Conservation (phyloP, 2,329 filamentous ascomycete species). For the Hypoxylon sp. region DNA sequence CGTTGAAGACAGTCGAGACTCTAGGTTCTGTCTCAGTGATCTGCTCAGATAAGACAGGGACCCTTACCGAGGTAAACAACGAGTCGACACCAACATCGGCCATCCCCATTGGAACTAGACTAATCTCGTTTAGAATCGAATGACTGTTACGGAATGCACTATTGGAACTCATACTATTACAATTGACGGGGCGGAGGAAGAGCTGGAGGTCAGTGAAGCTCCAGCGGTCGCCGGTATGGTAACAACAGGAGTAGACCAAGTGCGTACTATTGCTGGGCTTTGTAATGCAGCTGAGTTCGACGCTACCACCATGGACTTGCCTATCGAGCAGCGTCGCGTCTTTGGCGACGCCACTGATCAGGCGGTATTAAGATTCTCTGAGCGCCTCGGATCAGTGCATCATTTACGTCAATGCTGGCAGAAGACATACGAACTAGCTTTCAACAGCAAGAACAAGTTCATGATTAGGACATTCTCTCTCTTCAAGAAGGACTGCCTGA, state of each 20-base stretch:
- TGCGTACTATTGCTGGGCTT: constrained; percentile 73
- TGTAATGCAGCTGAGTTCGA: constrained; percentile 86
- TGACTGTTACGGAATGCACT: constrained; percentile 79
- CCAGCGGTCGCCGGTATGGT: constrained; percentile 49
- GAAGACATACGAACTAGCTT: constrained; percentile 77
- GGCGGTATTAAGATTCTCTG: constrained; percentile 79
- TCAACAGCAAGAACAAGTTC: constrained; percentile 89
- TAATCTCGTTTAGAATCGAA: constrained; percentile 69
- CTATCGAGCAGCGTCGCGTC: constrained; percentile 73
- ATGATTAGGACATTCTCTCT: constrained; percentile 76
- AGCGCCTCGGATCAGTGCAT: constrained; percentile 72
- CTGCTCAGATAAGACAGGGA: constrained; percentile 84
- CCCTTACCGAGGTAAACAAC: constrained; percentile 68
- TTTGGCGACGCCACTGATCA: constrained; percentile 84
- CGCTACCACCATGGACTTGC: constrained; percentile 70
- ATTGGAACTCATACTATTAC: constrained; percentile 67
- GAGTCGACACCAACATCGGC: neutral
- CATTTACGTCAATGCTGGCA: constrained; percentile 75
- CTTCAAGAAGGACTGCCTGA: constrained; percentile 57
- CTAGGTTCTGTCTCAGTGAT: constrained; percentile 80
- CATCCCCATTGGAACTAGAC: neutral
- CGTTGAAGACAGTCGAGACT: constrained; percentile 83
- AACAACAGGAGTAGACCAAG: constrained; percentile 67
- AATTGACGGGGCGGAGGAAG: constrained; percentile 65
- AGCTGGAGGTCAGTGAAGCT: constrained; percentile 52